phyloP scores from a whole-genome alignment of 352 stramenopile genomes.

The Saprolegnia parasitica region DNA sequence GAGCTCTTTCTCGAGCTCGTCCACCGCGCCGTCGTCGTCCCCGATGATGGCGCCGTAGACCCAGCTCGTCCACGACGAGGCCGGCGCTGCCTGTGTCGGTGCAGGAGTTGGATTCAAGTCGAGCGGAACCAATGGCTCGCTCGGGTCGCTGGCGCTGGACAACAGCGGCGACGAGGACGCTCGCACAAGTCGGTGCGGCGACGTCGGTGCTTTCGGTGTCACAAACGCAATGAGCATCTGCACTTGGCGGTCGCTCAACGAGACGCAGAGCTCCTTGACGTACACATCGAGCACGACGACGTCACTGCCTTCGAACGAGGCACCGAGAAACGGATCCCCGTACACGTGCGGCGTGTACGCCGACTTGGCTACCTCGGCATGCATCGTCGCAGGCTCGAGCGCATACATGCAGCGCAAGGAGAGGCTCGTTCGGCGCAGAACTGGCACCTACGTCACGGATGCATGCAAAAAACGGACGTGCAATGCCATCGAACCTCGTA shows the following conservation, averaged over 20 bases:
- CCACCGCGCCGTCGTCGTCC: background rate
- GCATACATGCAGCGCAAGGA: conserved; percentile 39
- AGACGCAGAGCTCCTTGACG: conserved; percentile 65
- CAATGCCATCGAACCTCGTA: conserved; percentile 44
- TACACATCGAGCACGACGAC: conserved; percentile 67
- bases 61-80: conserved; percentile 22
- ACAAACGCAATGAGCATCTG: conserved; percentile 67
- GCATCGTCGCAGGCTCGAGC: background rate
- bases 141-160: background rate
- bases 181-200: background rate
- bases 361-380: background rate
- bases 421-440: conserved; percentile 63
- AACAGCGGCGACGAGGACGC: background rate
- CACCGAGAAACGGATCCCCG: background rate
- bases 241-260: conserved; percentile 75
- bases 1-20: conserved; percentile 25
- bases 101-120: background rate
- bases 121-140: background rate
- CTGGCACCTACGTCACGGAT: conserved; percentile 37
- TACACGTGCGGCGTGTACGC: background rate
- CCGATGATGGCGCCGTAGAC: conserved; percentile 8
- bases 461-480: background rate
- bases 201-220: background rate
- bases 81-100: background rate
- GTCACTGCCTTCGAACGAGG: background rate